phyloP scores from a whole-genome alignment of 768 basidiomycete genomes.

The Serendipita sp. region DNA sequence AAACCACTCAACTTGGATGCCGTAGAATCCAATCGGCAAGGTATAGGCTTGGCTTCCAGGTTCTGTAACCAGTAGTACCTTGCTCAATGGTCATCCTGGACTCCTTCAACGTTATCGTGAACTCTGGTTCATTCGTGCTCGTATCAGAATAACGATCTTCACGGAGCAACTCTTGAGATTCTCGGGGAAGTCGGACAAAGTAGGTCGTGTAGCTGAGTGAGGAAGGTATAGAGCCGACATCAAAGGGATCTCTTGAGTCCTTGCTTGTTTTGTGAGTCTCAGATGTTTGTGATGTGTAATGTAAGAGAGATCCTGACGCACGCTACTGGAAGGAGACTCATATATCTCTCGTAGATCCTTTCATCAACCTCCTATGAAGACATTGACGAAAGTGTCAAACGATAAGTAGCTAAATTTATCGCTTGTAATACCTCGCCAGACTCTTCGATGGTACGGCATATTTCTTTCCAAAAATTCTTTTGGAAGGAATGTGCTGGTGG shows the following conservation, averaged over 20 bases:
- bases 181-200: background rate
- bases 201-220: constrained; percentile 4
- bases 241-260: background rate
- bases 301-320: background rate
- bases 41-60: background rate
- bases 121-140: background rate
- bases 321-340: background rate
- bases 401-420: background rate
- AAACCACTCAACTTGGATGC: background rate
- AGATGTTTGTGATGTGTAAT: background rate
- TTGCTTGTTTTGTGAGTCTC: background rate
- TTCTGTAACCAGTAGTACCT: constrained; percentile 1
- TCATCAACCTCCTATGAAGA: constrained; percentile 3
- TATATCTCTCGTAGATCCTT: background rate
- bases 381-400: background rate
- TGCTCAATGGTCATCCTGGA: background rate
- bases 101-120: background rate
- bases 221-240: background rate
- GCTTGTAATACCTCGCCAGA: background rate
- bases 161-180: background rate
- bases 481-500: background rate
- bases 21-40: background rate
- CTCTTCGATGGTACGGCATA: background rate
- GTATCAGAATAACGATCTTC: background rate
- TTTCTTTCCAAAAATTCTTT: background rate